These are phyloP conservation scores for Neonectria punicea DNA, from an alignment of 2,329 filamentous ascomycete genomes.

Conservation along the genomic window DNA sequence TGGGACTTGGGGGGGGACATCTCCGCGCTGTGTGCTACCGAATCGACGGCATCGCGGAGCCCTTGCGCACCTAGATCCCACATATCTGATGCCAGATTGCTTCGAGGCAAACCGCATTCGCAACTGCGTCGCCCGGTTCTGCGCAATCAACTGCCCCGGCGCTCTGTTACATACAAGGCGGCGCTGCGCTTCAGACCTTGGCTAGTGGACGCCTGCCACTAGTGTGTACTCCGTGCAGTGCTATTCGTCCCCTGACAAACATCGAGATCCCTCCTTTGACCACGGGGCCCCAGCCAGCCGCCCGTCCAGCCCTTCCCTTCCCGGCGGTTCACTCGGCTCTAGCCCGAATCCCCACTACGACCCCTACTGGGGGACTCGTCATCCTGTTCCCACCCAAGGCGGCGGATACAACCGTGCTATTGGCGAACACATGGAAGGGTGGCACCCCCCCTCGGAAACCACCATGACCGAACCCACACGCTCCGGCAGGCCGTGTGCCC, in stretches of 20 bases:
- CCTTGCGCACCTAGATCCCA: slow-evolving; percentile 14
- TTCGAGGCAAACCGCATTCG: slow-evolving; percentile 24
- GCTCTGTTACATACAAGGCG: slow-evolving; percentile 41
- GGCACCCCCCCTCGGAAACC: slow-evolving; percentile 39
- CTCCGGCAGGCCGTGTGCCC: slow-evolving; percentile 37
- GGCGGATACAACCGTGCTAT: slow-evolving; percentile 49
- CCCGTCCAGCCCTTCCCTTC: slow-evolving; percentile 42
- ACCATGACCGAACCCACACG: slow-evolving; percentile 38
- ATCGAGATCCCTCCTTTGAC: slow-evolving; percentile 42
- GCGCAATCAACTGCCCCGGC: slow-evolving; percentile 32
- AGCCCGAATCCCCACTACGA: slow-evolving; percentile 49
- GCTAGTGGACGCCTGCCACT: slow-evolving; percentile 17
- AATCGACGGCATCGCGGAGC: slow-evolving; percentile 6
- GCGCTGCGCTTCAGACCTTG: slow-evolving; percentile 2
- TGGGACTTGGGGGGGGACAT: not conserved
- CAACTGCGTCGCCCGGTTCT: slow-evolving; percentile 23
- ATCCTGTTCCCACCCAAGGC: slow-evolving; percentile 44
- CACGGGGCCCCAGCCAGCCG: slow-evolving; percentile 36
- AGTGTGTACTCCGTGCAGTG: slow-evolving; percentile 7
- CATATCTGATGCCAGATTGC: slow-evolving; percentile 29
- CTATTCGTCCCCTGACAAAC: slow-evolving; percentile 34
- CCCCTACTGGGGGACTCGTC: slow-evolving; percentile 48
- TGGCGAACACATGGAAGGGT: slow-evolving; percentile 46
- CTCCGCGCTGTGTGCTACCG: slow-evolving; percentile 3
- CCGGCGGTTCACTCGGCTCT: slow-evolving; percentile 53